A percentile compares a stretch with the other conserved stretches of the same genome.
phyloP scores from a whole-genome alignment of 176 grass and related monocot genomes.

The Phoenix roebelenii region DNA sequence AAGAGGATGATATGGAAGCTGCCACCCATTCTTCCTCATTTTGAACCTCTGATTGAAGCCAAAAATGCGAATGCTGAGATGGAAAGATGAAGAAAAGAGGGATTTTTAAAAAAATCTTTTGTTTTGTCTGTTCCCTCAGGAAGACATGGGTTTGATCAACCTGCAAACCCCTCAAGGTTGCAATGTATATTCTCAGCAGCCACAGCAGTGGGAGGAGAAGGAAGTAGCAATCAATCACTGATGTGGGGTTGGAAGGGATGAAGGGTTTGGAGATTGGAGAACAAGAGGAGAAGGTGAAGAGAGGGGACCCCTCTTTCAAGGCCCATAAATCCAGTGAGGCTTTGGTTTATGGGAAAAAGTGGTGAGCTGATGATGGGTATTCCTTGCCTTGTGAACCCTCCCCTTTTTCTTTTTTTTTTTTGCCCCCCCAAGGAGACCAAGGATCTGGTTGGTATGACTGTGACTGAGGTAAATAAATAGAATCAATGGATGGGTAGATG shows the following conservation, averaged over 20 bases:
- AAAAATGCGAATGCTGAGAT: background rate
- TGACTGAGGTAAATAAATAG: background rate
- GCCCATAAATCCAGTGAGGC: slow-evolving; percentile 12
- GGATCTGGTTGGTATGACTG: slow-evolving; percentile 3
- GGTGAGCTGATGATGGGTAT: background rate
- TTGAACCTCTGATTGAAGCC: background rate
- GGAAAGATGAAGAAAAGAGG: background rate
- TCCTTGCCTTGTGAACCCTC: slow-evolving; percentile 7
- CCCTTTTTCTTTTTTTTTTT: no score
- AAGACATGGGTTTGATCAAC: no score
- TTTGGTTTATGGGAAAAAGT: slow-evolving; percentile 13
- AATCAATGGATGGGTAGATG: background rate
- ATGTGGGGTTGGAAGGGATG: background rate
- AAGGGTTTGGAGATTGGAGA: background rate
- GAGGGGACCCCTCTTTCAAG: background rate
- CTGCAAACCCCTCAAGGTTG: no score
- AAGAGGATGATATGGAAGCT: slow-evolving; percentile 94
- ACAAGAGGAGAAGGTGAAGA: background rate
- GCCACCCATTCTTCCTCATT: slow-evolving; percentile 99
- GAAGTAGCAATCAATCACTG: background rate
- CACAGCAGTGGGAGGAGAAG: no score
- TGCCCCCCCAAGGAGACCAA: background rate
- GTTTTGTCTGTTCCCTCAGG: background rate
- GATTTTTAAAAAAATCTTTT: background rate
- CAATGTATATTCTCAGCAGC: no score